A percentile compares a stretch with the other conserved stretches of the same genome.
Conservation (phyloP, 495 filamentous ascomycete genomes). For the Aspergillus indologenus region DNA sequence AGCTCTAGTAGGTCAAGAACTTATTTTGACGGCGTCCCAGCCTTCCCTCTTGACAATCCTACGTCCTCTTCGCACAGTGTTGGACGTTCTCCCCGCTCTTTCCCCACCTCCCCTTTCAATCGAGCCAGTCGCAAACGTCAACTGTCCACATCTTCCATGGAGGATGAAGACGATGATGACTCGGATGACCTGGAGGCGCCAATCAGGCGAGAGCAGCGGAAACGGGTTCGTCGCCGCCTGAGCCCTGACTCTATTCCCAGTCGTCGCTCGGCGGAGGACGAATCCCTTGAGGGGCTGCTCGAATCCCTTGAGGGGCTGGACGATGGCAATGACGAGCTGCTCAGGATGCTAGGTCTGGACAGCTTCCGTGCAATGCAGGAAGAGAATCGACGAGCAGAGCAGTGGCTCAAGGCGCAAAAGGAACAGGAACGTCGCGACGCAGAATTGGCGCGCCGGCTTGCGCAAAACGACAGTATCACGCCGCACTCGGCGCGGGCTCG, state of each 20-base stretch:
- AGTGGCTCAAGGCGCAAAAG: constrained; percentile 28
- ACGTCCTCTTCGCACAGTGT: neutral
- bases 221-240: neutral
- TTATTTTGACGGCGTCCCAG: constrained; percentile 19
- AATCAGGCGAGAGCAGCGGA: neutral
- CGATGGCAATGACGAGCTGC: constrained; percentile 14
- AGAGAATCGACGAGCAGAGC: constrained; percentile 38
- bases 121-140: neutral
- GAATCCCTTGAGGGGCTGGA: too few species aligned
- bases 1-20: neutral
- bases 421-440: constrained; percentile 46
- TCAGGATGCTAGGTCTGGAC: constrained; percentile 27
- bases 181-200: constrained; percentile 17
- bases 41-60: too few species aligned
- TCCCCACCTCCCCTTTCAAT: constrained; percentile 9
- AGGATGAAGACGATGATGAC: constrained; percentile 2
- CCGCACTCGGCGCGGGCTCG: constrained; percentile 10
- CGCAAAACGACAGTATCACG: constrained; percentile 14
- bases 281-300: too few species aligned
- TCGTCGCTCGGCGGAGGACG: neutral
- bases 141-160: neutral
- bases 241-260: neutral
- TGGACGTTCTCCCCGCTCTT: neutral
- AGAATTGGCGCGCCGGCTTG: constrained; percentile 44
- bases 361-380: constrained; percentile 33